Percentiles rank a stretch among this genome's conserved stretches.
Conservation (phyloP, 2,329 filamentous ascomycete species). For the Cryphonectria nitschkei region DNA sequence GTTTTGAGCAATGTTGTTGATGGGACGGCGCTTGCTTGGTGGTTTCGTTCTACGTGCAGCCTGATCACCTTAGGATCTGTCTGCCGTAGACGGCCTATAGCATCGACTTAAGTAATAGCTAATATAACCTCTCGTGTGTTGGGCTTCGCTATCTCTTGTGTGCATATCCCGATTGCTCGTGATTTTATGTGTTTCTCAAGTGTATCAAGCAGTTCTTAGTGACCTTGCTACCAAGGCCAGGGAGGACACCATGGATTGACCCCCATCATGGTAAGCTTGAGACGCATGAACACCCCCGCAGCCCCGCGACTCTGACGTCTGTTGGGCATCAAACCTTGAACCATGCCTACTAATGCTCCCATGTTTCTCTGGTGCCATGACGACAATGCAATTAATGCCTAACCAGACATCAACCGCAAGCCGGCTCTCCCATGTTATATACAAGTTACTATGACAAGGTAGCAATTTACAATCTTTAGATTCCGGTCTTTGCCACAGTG, state of each 20-base stretch:
- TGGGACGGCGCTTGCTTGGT: constrained; percentile 19
- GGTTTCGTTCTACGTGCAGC: constrained; percentile 7
- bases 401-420: background rate
- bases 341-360: constrained; percentile 2
- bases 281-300: background rate
- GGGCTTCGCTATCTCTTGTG: constrained; percentile 6
- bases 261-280: background rate
- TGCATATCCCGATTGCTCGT: background rate
- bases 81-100: constrained; percentile 12
- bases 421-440: background rate
- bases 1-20: constrained; percentile 20
- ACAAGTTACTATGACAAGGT: background rate
- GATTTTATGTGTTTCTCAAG: background rate
- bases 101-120: constrained; percentile 24
- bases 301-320: background rate
- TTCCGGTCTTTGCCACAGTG: too few species aligned
- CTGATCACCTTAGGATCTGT: constrained; percentile 19
- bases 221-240: background rate
- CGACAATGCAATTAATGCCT: background rate
- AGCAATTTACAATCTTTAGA: too few species aligned
- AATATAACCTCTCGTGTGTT: constrained; percentile 23
- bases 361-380: background rate
- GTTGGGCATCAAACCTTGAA: background rate
- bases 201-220: background rate
- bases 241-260: background rate